Conservation (phyloP, 306 rosid genomes). For the Medicago lupulina region DNA sequence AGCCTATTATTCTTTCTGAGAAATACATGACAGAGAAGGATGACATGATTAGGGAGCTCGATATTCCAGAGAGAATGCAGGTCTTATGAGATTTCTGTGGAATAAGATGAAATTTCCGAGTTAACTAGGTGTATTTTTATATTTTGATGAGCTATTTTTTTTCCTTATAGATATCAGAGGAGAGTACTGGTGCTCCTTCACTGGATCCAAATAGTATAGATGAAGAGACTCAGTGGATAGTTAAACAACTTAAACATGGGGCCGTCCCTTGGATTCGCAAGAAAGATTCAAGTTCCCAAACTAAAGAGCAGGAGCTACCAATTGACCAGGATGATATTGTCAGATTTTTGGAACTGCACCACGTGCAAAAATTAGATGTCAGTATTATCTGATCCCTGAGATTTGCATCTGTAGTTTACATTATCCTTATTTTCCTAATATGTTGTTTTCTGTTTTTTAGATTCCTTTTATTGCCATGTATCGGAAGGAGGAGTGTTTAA, state of each 20-base stretch:
- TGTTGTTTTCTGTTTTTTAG: slow-evolving; percentile 50
- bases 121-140: slow-evolving; percentile 22
- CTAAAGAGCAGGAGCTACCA: slow-evolving; percentile 51
- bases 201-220: slow-evolving; percentile 64
- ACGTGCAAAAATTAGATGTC: slow-evolving; percentile 90
- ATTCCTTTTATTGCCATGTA: slow-evolving; percentile 92
- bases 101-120: neutral
- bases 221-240: slow-evolving; percentile 84
- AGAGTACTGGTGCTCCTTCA: slow-evolving; percentile 81
- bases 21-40: slow-evolving; percentile 95
- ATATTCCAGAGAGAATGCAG: slow-evolving; percentile 98
- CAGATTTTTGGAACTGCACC: slow-evolving; percentile 88
- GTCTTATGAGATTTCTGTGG: slow-evolving; percentile 46
- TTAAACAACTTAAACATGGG: slow-evolving; percentile 65
- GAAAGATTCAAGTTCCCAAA: slow-evolving; percentile 46
- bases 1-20: slow-evolving; percentile 82
- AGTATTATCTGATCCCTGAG: slow-evolving; percentile 49
- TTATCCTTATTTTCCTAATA: slow-evolving; percentile 32
- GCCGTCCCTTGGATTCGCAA: slow-evolving; percentile 67
- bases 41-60: slow-evolving; percentile 78
- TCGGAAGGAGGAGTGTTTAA: slow-evolving; percentile 88
- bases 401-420: slow-evolving; percentile 13
- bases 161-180: slow-evolving; percentile 67
- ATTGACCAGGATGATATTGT: slow-evolving; percentile 65
- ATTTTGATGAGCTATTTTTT: slow-evolving; percentile 20